These are phyloP conservation scores for Phytophthora sp. DNA, from an alignment of 352 stramenopile species.

Conservation along the genomic window DNA sequence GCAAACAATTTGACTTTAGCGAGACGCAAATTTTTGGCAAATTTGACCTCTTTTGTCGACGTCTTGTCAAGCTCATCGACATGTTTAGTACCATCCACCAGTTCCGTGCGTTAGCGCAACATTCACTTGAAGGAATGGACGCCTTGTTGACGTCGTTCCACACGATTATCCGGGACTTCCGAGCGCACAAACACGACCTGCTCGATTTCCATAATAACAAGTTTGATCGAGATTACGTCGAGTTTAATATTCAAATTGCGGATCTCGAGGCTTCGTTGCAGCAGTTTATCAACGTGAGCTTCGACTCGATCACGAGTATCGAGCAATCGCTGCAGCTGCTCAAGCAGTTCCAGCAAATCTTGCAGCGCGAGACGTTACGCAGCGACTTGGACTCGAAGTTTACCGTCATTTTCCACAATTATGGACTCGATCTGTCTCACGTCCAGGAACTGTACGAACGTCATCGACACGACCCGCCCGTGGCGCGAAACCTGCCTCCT, in stretches of 20 bases:
- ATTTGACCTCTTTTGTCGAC: constrained; percentile 90
- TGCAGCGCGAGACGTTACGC: constrained; percentile 85
- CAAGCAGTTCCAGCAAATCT: constrained; percentile 88
- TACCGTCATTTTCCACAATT: constrained; percentile 93
- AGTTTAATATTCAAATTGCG: constrained; percentile 94
- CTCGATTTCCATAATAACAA: constrained; percentile 91
- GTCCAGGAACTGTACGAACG: constrained; percentile 90
- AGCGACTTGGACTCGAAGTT: constrained; percentile 90
- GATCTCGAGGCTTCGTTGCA: constrained; percentile 88
- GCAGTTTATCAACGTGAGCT: constrained; percentile 92
- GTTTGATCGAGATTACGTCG: constrained; percentile 94
- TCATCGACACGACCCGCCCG: constrained; percentile 83
- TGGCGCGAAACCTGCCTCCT: constrained; percentile 81
- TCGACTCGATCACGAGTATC: constrained; percentile 91
- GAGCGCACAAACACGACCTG: constrained; percentile 83
- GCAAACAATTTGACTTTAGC: constrained; percentile 92
- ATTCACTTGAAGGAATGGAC: constrained; percentile 93
- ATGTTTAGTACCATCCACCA: constrained; percentile 94
- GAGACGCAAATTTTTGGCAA: constrained; percentile 93
- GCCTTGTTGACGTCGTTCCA: constrained; percentile 79
- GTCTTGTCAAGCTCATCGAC: constrained; percentile 91
- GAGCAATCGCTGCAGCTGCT: constrained; percentile 86
- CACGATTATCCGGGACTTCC: constrained; percentile 84
- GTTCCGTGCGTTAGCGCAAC: constrained; percentile 87
- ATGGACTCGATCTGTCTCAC: constrained; percentile 85